Evolutionary conservation across 2,329 filamentous ascomycete genomes (phyloP), one percentile per base, ranked within the genome.

Genomic region (Colletotrichum sansevieriae): DNA sequence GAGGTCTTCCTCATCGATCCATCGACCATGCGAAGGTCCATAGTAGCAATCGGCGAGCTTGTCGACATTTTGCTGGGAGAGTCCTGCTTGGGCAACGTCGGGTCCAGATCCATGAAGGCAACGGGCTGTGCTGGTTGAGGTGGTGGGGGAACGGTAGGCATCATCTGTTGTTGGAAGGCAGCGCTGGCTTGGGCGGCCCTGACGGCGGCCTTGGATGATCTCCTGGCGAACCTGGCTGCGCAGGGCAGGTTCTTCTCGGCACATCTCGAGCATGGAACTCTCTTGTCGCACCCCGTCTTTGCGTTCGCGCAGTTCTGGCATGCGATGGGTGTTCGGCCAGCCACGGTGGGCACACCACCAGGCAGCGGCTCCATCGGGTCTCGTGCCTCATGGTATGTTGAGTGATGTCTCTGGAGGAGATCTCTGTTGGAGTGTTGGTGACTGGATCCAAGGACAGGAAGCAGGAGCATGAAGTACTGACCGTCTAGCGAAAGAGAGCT

Each of bases 401-500:
- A 78, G 65, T 85, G 80, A 65, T 87, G 84, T 73, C 84, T 78
- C 72, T 84, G 83, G 4, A 87, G 78, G 8, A 87, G 78, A 63
- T 87, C 85, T 71, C 85, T 84, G 71, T 73, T 37, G 49, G 33
- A 68, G 43, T 66, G 68, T 75, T 29, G 72, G 70, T 61, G 54
- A 67, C 70, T 52, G 71, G 37, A 8, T 29, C 29, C 8, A 18
- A 39, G 18, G 71, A 15, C 47, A 22, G 7, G n/a, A 3, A 56
- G 3, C 18, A 15, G 12, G 7, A 20, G 10, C 12, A 29, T 37
- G 13, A 8, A 9, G 22, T 37, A 73, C 77, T 71, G 77, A 83
- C 84, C 82, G 83, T 76, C 85, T 75, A 29, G 83, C 80, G 74
- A 86, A 87, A 3, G 81, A 83, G 5, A 87, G 76, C 54, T 83